Percentiles rank a stretch among this genome's conserved stretches.
These are phyloP conservation scores for Schwanniomyces sp. DNA, from an alignment of 805 yeast species.

Conservation along the genomic window DNA sequence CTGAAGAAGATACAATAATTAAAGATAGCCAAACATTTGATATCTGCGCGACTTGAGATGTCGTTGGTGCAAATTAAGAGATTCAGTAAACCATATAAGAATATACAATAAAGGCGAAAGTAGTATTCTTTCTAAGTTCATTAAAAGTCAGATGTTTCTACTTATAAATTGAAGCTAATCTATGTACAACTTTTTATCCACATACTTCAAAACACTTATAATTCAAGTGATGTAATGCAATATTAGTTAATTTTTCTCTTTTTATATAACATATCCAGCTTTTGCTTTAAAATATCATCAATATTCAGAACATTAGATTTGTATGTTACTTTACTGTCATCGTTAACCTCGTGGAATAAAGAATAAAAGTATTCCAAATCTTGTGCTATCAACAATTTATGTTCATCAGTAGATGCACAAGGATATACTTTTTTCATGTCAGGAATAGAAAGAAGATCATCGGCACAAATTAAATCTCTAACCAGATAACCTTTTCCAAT, in stretches of 20 bases:
- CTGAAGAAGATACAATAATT: neutral
- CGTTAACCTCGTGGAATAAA: slow-evolving; percentile 25
- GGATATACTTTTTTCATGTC: slow-evolving; percentile 6
- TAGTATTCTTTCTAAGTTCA: no score
- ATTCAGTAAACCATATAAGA: neutral
- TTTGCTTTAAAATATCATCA: neutral
- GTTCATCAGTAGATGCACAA: neutral
- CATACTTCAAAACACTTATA: no score
- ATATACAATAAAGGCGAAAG: no score
- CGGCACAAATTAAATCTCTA: slow-evolving; percentile 10
- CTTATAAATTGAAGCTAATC: no score
- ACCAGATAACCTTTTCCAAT: slow-evolving; percentile 19
- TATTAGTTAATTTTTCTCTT: neutral
- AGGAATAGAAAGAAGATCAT: slow-evolving; percentile 12
- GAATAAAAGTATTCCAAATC: slow-evolving; percentile 20
- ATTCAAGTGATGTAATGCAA: neutral
- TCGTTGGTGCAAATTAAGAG: neutral
- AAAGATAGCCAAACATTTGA: neutral
- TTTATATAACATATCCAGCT: neutral
- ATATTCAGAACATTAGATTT: slow-evolving; percentile 13
- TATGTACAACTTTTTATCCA: no score
- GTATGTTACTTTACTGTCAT: slow-evolving; percentile 22
- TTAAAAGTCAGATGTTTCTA: no score
- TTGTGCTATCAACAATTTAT: slow-evolving; percentile 14
- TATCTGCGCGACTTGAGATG: neutral